Base-by-base conservation (phyloP, 495 filamentous ascomycete genomes). In the Aspergillus panamensis region DNA sequence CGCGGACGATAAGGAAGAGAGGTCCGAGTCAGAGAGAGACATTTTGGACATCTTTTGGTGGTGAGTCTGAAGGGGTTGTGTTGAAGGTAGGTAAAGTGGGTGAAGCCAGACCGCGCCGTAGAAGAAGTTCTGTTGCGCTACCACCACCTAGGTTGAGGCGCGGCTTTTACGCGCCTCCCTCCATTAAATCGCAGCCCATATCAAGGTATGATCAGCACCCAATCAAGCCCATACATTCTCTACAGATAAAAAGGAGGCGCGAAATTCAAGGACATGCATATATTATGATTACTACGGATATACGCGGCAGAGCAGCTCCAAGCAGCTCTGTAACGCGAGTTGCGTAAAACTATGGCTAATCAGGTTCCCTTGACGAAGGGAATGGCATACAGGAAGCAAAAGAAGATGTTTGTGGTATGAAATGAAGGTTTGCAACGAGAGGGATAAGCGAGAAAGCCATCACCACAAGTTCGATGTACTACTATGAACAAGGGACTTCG, bases 1-100 rank as follows among this genome's bases (percentile, higher is more conserved):
- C 47, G 81, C 74, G 51, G 82, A 84, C 45, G 82, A 84, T 33
- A 85, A 71, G n/a, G 82, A 82, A 8, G 82, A 85, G 48, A 76
- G 69, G 21, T 80, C 80, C 52, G 79, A 82, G 48, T 79, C 80
- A 45, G 80, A 80, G 51, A 72, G 70, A 40, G 80, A 76, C 79
- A 82, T 81, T 62, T 60, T 74, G 40, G 67, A 69, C 49, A 62
- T 65, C 62, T 59, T 68, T 60, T 10, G 1, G 57, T 32, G 33
- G 44, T 35, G 44, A 58, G 57, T 35, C 14, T 60, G 64, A 66
- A 61, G 59, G 65, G 51, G 62, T 65, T 60, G 66, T 64, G 57
- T 62, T 58, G 64, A 52, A 52, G 51, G 48, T 54, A 64, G 65
- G 62, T 50, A 64, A 61, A 63, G 68, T 69, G 67, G 65, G 68